Percentiles rank a stretch among this genome's conserved stretches.
Conservation (phyloP, 805 yeast genomes). For the Metschnikowia gelsemii region DNA sequence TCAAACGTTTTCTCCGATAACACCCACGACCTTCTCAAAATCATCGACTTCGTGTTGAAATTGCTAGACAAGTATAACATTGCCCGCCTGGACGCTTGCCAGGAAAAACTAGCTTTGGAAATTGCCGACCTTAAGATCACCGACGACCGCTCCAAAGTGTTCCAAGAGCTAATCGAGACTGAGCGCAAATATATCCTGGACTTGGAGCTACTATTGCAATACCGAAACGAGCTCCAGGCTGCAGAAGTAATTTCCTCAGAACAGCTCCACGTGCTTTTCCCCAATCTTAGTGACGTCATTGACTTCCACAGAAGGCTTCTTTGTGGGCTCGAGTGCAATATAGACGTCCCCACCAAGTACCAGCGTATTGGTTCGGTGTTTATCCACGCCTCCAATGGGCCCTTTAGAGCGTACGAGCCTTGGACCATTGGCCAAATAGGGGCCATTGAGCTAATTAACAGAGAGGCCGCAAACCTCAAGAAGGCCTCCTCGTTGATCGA, state of each 20-base stretch:
- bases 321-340: slow-evolving; percentile 86
- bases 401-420: slow-evolving; percentile 86
- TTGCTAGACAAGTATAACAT: slow-evolving; percentile 35
- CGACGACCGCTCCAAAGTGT: slow-evolving; percentile 72
- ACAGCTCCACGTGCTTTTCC: slow-evolving; percentile 77
- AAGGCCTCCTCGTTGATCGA: slow-evolving; percentile 62
- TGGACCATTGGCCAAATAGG: slow-evolving; percentile 91
- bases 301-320: slow-evolving; percentile 91
- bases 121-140: slow-evolving; percentile 32
- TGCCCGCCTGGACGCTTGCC: slow-evolving; percentile 4
- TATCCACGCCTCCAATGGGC: slow-evolving; percentile 72
- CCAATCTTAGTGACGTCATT: slow-evolving; percentile 76
- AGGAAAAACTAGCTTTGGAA: slow-evolving; percentile 11
- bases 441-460: slow-evolving; percentile 76
- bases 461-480: slow-evolving; percentile 56
- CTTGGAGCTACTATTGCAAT: slow-evolving; percentile 67
- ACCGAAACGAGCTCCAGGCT: slow-evolving; percentile 63
- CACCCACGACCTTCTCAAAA: slow-evolving; percentile 73
- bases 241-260: slow-evolving; percentile 74
- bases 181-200: slow-evolving; percentile 94
- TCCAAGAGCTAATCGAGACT: slow-evolving; percentile 80
- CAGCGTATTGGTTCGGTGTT: slow-evolving; percentile 90
- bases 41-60: slow-evolving; percentile 67
- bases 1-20: slow-evolving; percentile 84
- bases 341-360: slow-evolving; percentile 64